These are phyloP conservation scores for Pestalotiopsis sp. DNA, from an alignment of 2,329 filamentous ascomycete genomes.

Conservation along the genomic window DNA sequence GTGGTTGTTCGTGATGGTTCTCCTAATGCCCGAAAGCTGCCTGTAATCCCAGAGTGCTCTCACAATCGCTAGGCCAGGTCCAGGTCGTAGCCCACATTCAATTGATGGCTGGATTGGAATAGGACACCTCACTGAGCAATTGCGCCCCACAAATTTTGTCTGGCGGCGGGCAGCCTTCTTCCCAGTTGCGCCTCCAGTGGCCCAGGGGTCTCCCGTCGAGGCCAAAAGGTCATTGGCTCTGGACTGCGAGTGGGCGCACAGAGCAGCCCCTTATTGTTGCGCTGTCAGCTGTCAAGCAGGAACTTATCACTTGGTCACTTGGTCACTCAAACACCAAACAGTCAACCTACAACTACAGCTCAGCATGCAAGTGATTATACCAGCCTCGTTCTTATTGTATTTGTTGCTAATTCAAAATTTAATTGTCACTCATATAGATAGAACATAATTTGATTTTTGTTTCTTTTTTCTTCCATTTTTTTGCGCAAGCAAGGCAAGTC, in stretches of 20 bases:
- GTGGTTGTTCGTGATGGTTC: neutral
- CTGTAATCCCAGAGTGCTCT: neutral
- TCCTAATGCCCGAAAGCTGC: neutral
- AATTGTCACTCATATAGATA: too few species aligned
- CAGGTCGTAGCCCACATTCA: neutral
- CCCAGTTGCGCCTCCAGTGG: neutral
- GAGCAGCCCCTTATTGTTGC: neutral
- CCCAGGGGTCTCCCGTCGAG: neutral
- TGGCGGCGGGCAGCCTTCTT: neutral
- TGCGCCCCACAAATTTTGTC: slow-evolving; percentile 4
- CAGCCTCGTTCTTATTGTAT: too few species aligned
- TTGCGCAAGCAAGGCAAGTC: too few species aligned
- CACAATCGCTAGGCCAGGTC: neutral
- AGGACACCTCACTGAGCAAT: slow-evolving; percentile 9
- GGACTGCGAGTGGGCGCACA: neutral
- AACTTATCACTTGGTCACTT: neutral
- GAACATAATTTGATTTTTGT: too few species aligned
- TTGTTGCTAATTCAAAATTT: too few species aligned
- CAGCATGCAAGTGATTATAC: too few species aligned
- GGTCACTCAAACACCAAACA: neutral
- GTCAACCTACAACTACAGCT: too few species aligned
- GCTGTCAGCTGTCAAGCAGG: neutral
- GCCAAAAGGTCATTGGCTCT: neutral
- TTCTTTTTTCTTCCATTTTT: too few species aligned
- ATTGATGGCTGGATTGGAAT: neutral